Conservation (phyloP, 2,329 filamentous ascomycete species). For the Botrytis medusae region DNA sequence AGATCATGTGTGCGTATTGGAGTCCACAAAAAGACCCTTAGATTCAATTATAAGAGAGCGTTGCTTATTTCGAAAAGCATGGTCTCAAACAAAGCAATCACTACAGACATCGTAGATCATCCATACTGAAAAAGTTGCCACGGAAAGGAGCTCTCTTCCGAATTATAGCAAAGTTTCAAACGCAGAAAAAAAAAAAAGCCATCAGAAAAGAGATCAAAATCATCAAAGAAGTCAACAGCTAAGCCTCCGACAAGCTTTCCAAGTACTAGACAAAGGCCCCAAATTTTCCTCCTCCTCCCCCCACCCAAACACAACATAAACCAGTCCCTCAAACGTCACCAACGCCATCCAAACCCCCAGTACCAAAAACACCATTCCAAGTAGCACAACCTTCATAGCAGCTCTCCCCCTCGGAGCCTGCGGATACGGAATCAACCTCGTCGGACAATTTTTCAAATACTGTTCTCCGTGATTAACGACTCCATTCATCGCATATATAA, state of each 20-base stretch:
- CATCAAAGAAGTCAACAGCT: neutral
- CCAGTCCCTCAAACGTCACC: neutral
- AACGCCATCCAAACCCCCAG: neutral
- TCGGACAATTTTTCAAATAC: accelerated
- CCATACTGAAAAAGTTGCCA: neutral
- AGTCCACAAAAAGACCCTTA: neutral
- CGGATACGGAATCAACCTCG: neutral
- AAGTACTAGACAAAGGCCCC: neutral
- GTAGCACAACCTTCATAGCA: too few relatives aligned
- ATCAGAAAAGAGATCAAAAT: too few relatives aligned
- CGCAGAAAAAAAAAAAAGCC: too few relatives aligned
- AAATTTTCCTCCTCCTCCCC: neutral
- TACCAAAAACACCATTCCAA: neutral
- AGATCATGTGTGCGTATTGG: neutral
- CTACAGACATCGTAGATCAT: neutral
- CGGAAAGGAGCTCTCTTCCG: neutral
- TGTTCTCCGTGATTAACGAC: neutral
- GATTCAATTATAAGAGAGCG: neutral
- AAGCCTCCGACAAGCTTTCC: neutral
- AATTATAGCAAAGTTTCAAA: too few relatives aligned
- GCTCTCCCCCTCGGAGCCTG: too few relatives aligned
- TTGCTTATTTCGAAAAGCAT: neutral
- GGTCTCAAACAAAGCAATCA: neutral
- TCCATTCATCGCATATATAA: neutral
- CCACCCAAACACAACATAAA: too few relatives aligned